Percentiles rank a stretch among this genome's conserved stretches.
Conservation (phyloP, 805 yeast species). For the Candida golubevii region DNA sequence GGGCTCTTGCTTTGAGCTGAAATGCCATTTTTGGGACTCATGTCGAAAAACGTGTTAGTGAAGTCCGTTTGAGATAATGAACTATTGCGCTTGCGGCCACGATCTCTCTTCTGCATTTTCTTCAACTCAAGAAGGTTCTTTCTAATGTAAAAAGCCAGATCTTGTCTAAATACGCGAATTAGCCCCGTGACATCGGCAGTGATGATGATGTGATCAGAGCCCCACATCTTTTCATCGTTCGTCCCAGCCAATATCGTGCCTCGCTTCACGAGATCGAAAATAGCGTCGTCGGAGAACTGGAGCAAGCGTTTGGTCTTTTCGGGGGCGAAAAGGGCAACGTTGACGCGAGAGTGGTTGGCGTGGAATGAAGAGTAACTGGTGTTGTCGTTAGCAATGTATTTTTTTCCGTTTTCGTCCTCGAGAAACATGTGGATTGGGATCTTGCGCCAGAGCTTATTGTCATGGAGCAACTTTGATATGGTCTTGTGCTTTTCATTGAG, state of each 20-base stretch:
- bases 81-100: background rate
- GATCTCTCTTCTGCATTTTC: constrained; percentile 4
- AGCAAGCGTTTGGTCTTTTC: constrained; percentile 57
- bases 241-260: constrained; percentile 13
- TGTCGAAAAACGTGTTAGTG: background rate
- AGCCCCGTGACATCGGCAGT: constrained; percentile 73
- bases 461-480: constrained; percentile 26
- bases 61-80: background rate
- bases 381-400: constrained; percentile 44
- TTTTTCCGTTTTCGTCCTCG: constrained; percentile 19
- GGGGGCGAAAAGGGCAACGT: constrained; percentile 78
- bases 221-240: constrained; percentile 2
- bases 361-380: constrained; percentile 66
- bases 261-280: constrained; percentile 54
- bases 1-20: constrained; percentile 12
- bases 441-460: constrained; percentile 26
- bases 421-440: constrained; percentile 22
- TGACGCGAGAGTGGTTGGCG: constrained; percentile 70
- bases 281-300: constrained; percentile 72
- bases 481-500: constrained; percentile 29
- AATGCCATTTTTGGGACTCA: background rate
- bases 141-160: constrained; percentile 49
- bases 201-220: constrained; percentile 53
- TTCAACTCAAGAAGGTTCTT: constrained; percentile 19
- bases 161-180: constrained; percentile 77